These are phyloP conservation scores for Aureobasidium leucospermi DNA, from an alignment of 2,329 filamentous ascomycete genomes.

Conservation along the genomic window DNA sequence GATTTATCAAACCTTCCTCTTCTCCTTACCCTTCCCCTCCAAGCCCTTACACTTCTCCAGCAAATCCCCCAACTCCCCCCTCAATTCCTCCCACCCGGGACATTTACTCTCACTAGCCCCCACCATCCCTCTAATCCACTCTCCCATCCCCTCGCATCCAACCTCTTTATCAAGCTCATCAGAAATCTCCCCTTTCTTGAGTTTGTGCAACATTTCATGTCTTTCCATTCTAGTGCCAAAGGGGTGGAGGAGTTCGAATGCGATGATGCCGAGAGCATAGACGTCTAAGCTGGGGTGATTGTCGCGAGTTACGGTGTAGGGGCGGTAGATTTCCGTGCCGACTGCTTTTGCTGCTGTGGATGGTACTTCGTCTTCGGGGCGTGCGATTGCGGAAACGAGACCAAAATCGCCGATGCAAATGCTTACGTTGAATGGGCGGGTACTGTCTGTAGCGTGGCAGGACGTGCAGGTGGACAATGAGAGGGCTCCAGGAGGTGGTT, in stretches of 20 bases:
- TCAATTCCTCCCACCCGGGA: slow-evolving; percentile 26
- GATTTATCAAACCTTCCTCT: too few relatives aligned
- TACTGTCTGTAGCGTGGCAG: not conserved
- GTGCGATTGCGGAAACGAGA: slow-evolving; percentile 50
- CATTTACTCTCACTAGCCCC: slow-evolving; percentile 24
- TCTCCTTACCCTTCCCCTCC: too few relatives aligned
- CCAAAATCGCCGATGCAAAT: slow-evolving; percentile 64
- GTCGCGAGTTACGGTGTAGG: slow-evolving; percentile 29
- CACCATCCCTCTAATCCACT: slow-evolving; percentile 28
- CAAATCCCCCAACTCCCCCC: not conserved
- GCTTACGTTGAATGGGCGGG: slow-evolving; percentile 37
- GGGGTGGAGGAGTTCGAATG: slow-evolving; percentile 53
- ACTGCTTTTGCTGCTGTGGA: slow-evolving; percentile 37
- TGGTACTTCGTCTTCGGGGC: slow-evolving; percentile 25
- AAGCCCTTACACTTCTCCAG: not conserved
- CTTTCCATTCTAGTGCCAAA: slow-evolving; percentile 42
- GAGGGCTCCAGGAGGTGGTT: slow-evolving; percentile 34
- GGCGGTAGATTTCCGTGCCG: slow-evolving; percentile 57
- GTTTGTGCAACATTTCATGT: slow-evolving; percentile 26
- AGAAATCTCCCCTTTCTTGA: slow-evolving; percentile 29
- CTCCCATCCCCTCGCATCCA: slow-evolving; percentile 21
- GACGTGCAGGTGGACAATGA: slow-evolving; percentile 37
- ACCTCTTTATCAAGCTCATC: slow-evolving; percentile 22
- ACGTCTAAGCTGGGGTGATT: slow-evolving; percentile 51
- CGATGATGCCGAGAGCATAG: slow-evolving; percentile 54